These are phyloP conservation scores for Begonia loranthoides DNA, from an alignment of 306 rosid species.

Conservation along the genomic window DNA sequence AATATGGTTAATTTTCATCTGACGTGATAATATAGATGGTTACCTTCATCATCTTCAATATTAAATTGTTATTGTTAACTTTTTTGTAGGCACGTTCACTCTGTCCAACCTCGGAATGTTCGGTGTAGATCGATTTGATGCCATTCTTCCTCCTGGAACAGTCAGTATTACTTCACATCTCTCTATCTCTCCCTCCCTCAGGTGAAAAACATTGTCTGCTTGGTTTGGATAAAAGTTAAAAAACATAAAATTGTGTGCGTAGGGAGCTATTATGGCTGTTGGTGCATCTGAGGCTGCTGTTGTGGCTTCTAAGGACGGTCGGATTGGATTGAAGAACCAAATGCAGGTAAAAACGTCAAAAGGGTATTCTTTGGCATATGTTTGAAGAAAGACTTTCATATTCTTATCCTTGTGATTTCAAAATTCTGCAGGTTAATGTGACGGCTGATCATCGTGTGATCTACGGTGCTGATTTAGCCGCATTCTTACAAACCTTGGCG, in stretches of 20 bases:
- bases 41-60: too few species aligned
- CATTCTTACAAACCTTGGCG: conserved; percentile 86
- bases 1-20: too few species aligned
- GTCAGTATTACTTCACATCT: conserved; percentile 56
- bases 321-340: conserved; percentile 81
- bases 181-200: conserved; percentile 56
- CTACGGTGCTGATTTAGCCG: conserved; percentile 85
- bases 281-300: conserved; percentile 71
- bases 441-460: conserved; percentile 98
- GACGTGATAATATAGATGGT: too few species aligned
- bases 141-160: conserved; percentile 94
- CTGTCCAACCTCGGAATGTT: conserved; percentile 96
- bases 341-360: conserved; percentile 58
- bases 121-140: conserved; percentile 95
- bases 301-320: conserved; percentile 87
- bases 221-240: too few species aligned
- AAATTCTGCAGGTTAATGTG: conserved; percentile 62
- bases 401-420: conserved; percentile 13
- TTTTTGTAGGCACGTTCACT: conserved; percentile 68
- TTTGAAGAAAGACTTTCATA: neutral
- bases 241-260: neutral
- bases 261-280: conserved; percentile 99
- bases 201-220: conserved; percentile 65
- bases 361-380: neutral
- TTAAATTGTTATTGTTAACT: conserved; percentile 5